A percentile compares a stretch with the other conserved stretches of the same genome.
Conservation (phyloP, 495 filamentous ascomycete genomes). For the Gamarada debralockiae region DNA sequence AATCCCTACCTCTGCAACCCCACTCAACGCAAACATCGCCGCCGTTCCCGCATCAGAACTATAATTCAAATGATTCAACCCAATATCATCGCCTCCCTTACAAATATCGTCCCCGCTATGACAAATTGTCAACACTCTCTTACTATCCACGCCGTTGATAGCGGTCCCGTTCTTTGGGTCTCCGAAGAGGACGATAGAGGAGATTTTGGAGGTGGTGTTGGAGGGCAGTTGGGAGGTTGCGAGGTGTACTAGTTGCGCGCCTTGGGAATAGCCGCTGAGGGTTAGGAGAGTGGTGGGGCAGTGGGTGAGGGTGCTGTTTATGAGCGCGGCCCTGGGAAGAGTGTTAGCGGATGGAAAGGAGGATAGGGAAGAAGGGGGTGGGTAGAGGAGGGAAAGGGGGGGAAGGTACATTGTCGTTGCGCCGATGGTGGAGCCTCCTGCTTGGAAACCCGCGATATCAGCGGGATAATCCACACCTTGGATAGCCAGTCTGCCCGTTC, state of each 20-base stretch:
- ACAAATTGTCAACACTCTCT: slow-evolving; percentile 48
- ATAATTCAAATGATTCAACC: slow-evolving; percentile 14
- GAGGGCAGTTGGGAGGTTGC: slow-evolving; percentile 39
- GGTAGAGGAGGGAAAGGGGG: background rate
- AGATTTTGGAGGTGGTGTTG: slow-evolving; percentile 42
- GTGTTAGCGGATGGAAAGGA: too few relatives aligned
- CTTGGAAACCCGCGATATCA: slow-evolving; percentile 40
- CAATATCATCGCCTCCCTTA: slow-evolving; percentile 27
- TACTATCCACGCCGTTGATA: slow-evolving; percentile 41
- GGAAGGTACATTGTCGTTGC: slow-evolving; percentile 5
- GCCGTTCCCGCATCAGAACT: slow-evolving; percentile 12
- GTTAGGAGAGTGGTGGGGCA: slow-evolving; percentile 14
- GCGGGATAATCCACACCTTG: slow-evolving; percentile 53
- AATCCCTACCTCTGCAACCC: slow-evolving; percentile 17
- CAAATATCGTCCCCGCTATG: slow-evolving; percentile 49
- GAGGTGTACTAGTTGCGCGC: slow-evolving; percentile 49
- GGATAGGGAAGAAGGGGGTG: background rate
- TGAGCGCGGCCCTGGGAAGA: slow-evolving; percentile 10
- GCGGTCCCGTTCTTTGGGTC: slow-evolving; percentile 52
- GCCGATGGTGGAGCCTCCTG: slow-evolving; percentile 23
- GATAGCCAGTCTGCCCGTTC: slow-evolving; percentile 37
- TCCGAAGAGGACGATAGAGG: slow-evolving; percentile 52
- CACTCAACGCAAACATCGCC: slow-evolving; percentile 17
- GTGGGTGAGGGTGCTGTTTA: slow-evolving; percentile 22
- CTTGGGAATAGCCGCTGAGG: slow-evolving; percentile 41